These are phyloP conservation scores for Solioccasus polychromus DNA, from an alignment of 768 basidiomycete genomes.

Conservation along the genomic window DNA sequence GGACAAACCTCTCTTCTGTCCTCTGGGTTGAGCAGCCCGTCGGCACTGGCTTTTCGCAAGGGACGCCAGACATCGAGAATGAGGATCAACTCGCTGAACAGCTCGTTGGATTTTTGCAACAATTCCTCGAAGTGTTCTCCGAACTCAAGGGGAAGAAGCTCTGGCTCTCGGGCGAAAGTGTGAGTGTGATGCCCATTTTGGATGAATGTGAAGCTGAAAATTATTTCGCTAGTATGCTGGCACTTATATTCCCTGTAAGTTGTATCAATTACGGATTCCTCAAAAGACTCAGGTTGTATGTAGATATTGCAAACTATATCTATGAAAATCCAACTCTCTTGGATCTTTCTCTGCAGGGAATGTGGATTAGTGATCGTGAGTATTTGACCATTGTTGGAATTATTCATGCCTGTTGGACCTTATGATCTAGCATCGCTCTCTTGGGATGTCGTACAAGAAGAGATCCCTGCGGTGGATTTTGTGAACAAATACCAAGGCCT, in stretches of 20 bases:
- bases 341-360: slow-evolving; percentile 60
- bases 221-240: slow-evolving; percentile 58
- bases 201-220: background rate
- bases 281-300: background rate
- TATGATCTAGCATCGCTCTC: slow-evolving; percentile 47
- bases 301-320: slow-evolving; percentile 76
- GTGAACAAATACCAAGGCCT: slow-evolving; percentile 70
- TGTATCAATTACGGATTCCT: background rate
- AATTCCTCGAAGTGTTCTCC: slow-evolving; percentile 71
- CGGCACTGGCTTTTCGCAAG: slow-evolving; percentile 76
- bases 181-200: slow-evolving; percentile 34
- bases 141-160: slow-evolving; percentile 73
- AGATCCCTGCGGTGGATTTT: slow-evolving; percentile 73
- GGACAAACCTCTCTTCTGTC: slow-evolving; percentile 77
- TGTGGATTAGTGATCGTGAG: slow-evolving; percentile 74
- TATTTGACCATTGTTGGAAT: background rate
- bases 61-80: slow-evolving; percentile 57
- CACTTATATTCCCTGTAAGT: slow-evolving; percentile 59
- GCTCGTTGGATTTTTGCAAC: slow-evolving; percentile 58
- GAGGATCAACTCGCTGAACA: slow-evolving; percentile 58
- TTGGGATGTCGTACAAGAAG: slow-evolving; percentile 60
- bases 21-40: slow-evolving; percentile 79
- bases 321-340: slow-evolving; percentile 53
- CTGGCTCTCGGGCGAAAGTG: slow-evolving; percentile 72
- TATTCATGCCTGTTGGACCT: background rate